Base-by-base conservation (phyloP, 805 yeast species). In the Teunomyces cretensis region DNA sequence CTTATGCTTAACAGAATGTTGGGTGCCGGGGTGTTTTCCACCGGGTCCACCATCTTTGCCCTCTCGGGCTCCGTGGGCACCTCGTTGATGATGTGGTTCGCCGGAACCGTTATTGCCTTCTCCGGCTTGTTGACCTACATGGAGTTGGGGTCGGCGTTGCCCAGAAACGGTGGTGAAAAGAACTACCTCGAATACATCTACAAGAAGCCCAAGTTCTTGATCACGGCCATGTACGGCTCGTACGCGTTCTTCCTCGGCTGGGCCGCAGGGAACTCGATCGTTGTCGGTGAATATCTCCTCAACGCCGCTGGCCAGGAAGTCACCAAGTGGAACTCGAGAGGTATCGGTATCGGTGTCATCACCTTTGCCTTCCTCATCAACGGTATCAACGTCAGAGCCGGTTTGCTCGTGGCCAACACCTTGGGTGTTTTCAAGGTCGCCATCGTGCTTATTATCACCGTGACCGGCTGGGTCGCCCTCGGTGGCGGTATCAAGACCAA, bases 131-230 rank as follows among this genome's bases (percentile, higher is more conserved):
- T 80, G 57, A 88, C 84, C 2, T 87, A 86, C 62, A 80, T 86
- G 81, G 94, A 86, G 59, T 84, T 85, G 61, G 95, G 95, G 12
- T 78, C 81, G 2, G 83, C 80, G 39, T 80, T 86, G 46, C 88
- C 88, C 39, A 79, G 85, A 67, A 86, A 87, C 57, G 96, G 96
- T 53, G 96, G 94, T 53, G 96, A 88, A 59, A 86, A 86, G 65
- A 86, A 85, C 57, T 88, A 88, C 60, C 67, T 88, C 54, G 94
- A 87, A 61, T 83, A 76, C 54, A 78, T 86, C 41, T 88, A 74
- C 67, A 74, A 72, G 41, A 80, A 78, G 54, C 96, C 96, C 33
- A 76, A 70, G 60, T 86, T 83, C 58, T 70, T 88, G 47, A 76
- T 84, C 38, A 82, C 87, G 22, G 79, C 73, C 47, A 70, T 69